Conservation (phyloP, 805 yeast genomes). For the Blastobotrys americana region DNA sequence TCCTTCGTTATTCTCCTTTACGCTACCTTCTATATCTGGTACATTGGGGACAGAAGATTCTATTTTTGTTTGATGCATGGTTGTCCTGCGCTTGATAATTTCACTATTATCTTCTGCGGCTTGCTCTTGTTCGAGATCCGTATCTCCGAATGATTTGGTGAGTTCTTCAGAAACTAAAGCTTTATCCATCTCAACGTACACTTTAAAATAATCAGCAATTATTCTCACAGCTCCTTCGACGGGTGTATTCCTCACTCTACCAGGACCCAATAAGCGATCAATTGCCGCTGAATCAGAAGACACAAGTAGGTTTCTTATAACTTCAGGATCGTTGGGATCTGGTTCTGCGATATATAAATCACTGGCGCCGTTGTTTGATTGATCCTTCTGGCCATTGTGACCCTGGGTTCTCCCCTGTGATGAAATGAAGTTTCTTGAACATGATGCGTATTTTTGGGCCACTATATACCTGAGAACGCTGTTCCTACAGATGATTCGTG, state of each 20-base stretch:
- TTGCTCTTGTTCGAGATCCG: slow-evolving; percentile 2
- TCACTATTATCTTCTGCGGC: not conserved
- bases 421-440: too few species aligned
- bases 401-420: too few species aligned
- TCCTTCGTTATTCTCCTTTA: not conserved
- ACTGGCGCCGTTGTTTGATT: too few species aligned
- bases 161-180: slow-evolving; percentile 17
- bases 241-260: slow-evolving; percentile 22
- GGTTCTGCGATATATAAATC: too few species aligned
- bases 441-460: too few species aligned
- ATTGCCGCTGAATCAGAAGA: slow-evolving; percentile 6
- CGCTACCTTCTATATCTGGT: not conserved
- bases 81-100: not conserved
- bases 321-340: too few species aligned
- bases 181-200: slow-evolving; percentile 26
- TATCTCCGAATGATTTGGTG: slow-evolving; percentile 11
- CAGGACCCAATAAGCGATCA: slow-evolving; percentile 23
- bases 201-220: slow-evolving; percentile 27
- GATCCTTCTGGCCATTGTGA: too few species aligned
- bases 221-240: slow-evolving; percentile 27
- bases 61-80: not conserved
- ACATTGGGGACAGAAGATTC: not conserved
- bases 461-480: too few species aligned
- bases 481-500: too few species aligned
- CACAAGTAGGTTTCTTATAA: not conserved